Base-by-base conservation (phyloP, 148 eudicot genomes). In the Cornus controversa region DNA sequence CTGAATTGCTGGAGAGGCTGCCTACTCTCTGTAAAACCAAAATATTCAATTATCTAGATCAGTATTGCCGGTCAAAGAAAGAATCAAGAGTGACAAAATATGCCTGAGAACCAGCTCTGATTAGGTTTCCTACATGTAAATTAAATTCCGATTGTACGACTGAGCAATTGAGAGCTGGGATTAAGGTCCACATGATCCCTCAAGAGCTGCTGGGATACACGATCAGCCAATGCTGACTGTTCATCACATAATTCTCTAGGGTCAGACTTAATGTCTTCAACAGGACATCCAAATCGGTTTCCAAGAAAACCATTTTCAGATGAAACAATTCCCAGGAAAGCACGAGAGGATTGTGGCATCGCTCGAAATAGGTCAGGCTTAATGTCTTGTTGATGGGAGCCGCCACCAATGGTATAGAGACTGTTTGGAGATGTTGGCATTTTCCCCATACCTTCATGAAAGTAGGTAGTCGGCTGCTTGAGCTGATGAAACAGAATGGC, bases 131-230 rank as follows among this genome's bases (percentile, higher is more conserved):
- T 9, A 71, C 62, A 20, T 37, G 42, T 9, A 37, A 62, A 62
- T 72, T 78, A 60, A 16, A 24, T 54, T 67, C 88, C 77, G 18
- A 11, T 50, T 3, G 57, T 50, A 16, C 57, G 57, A 16, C 18
- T 50, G 3, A 16, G 57, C 57, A 50, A 50, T 1, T 13, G 16
- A 50, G 57, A 50, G 20, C 57, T 86, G 27, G 95, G 84, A 71
- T 88, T 84, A 63, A 92, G 82, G 83, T 92, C 97, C 34, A 85
- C 86, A 50, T 88, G 90, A 83, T 91, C 97, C 85, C 87, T 88
- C 68, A 89, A 60, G 27, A 89, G 89, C 84, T 90, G 98, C 85
- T 89, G 94, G 63, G 92, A 87, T 45, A 92, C 95, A 36, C 90
- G 83, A 84, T 88, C 91, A 79, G 90, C 97, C 84, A 91, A 88